Evolutionary conservation across 1,284 basidiomycete genomes (phyloP), one percentile per base, ranked within the genome.

Genomic region (Sphagnurus paluster): DNA sequence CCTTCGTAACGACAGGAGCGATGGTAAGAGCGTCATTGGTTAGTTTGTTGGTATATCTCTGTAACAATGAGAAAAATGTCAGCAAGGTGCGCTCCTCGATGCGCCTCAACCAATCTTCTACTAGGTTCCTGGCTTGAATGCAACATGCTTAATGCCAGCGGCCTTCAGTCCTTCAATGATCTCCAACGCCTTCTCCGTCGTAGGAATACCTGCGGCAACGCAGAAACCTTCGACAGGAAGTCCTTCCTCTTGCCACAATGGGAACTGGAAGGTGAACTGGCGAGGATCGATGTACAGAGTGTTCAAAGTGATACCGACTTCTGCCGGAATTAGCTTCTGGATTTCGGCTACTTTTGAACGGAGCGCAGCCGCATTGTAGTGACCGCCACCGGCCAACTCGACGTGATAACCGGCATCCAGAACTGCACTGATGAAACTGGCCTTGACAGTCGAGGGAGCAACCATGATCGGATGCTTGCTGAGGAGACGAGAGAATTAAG

Each of bases 381-480:
- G 96, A 19, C 94, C 97, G 52, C 97, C 96, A 57, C 97, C 97
- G 41, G 96, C 97, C 46, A 99, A 80, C 68, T 99, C 96, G 60
- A 98, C 80, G 66, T 98, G 94, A 69, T 90, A 98, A 1, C 96
- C 96, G 19, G 96, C 95, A 58, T 90, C 84, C 57, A 98, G 84
- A 29, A 96, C 81, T 5, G 96, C 94, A 49, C 86, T 84, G 56
- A 97, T 93, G 65, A 97, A 93, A 33, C 92, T 92, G 40, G 87
- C 87, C 62, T 93, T 87, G 53, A 98, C 94, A 17, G 94, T 98
- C 1, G 86, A 87, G 1, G 94, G 94, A 39, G 93, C 93, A 38
- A 99, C 93, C 94, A 98, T 98, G 68, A 99, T 87, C 14, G 96
- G 96, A 1, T 96, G 84, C 72, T 98, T 98, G 57, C 93, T 93